Conservation (phyloP, 352 stramenopile species). For the Globisporangium cylindrosporum region DNA sequence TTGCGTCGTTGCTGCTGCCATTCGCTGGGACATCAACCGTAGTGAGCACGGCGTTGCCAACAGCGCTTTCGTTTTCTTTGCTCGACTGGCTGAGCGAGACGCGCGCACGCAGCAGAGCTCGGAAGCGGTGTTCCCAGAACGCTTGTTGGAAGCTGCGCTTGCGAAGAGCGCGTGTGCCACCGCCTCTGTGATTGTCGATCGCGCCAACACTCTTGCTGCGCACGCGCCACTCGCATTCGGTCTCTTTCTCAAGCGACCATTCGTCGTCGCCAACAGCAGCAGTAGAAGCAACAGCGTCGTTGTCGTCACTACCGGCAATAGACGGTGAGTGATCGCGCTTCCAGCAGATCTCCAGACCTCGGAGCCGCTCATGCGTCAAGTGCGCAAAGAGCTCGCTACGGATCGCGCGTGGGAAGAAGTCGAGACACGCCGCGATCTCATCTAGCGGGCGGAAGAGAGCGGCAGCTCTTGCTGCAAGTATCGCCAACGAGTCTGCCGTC, state of each 20-base stretch:
- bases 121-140: constrained; percentile 65
- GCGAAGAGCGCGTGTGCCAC: constrained; percentile 8
- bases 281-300: constrained; percentile 16
- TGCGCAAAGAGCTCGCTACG: constrained; percentile 40
- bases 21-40: not conserved
- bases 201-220: constrained; percentile 9
- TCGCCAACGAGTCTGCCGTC: constrained; percentile 17
- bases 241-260: constrained; percentile 18
- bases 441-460: constrained; percentile 31
- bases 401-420: constrained; percentile 38
- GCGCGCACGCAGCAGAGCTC: constrained; percentile 36
- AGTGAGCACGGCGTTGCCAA: not conserved
- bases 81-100: constrained; percentile 11
- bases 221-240: constrained; percentile 16
- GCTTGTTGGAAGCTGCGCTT: constrained; percentile 38
- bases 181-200: not conserved
- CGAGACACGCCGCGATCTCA: constrained; percentile 38
- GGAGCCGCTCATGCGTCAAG: constrained; percentile 40
- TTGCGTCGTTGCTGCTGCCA: not conserved
- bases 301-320: not conserved
- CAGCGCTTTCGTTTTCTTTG: not conserved
- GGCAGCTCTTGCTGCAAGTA: constrained; percentile 28
- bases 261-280: constrained; percentile 16
- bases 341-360: constrained; percentile 47
- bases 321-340: not conserved